Conservation (phyloP, 2,329 filamentous ascomycete genomes). For the Arthrobotrys megalospora region DNA sequence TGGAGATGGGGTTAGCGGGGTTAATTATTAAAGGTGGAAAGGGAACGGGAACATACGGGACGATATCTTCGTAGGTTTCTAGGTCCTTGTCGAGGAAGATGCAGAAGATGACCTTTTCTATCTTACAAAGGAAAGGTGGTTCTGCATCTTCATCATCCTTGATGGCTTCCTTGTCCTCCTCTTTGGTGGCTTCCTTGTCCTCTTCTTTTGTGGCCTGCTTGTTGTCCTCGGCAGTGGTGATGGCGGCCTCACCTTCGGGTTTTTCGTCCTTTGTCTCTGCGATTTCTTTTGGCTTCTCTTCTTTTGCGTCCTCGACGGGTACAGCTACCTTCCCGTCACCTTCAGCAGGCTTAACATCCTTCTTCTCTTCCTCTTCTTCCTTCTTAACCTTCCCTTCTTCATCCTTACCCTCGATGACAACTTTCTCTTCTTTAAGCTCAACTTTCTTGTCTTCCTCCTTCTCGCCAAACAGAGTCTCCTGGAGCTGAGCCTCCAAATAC, state of each 20-base stretch:
- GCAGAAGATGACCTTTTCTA: slow-evolving; percentile 87
- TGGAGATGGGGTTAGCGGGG: background rate
- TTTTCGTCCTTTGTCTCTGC: slow-evolving; percentile 11
- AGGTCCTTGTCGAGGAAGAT: slow-evolving; percentile 85
- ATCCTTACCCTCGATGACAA: background rate
- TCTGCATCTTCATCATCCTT: slow-evolving; percentile 63
- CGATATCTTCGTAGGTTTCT: slow-evolving; percentile 76
- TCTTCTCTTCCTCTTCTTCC: background rate
- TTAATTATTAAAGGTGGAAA: background rate
- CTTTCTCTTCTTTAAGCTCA: background rate
- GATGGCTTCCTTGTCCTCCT: slow-evolving; percentile 65
- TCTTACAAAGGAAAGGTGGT: slow-evolving; percentile 65
- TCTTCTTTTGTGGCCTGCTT: background rate
- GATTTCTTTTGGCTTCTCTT: background rate
- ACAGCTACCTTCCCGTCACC: background rate
- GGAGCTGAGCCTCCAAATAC: slow-evolving; percentile 69
- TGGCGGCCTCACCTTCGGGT: background rate
- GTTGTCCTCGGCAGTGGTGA: background rate
- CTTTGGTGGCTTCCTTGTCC: background rate
- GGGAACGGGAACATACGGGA: slow-evolving; percentile 77
- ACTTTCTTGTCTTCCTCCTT: slow-evolving; percentile 65
- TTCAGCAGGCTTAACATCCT: background rate
- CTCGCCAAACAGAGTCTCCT: slow-evolving; percentile 66
- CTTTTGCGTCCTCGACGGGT: background rate
- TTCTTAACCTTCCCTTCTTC: background rate